These are phyloP conservation scores for Vitis cinerea DNA, from an alignment of 164 flowering plant species.

Conservation along the genomic window DNA sequence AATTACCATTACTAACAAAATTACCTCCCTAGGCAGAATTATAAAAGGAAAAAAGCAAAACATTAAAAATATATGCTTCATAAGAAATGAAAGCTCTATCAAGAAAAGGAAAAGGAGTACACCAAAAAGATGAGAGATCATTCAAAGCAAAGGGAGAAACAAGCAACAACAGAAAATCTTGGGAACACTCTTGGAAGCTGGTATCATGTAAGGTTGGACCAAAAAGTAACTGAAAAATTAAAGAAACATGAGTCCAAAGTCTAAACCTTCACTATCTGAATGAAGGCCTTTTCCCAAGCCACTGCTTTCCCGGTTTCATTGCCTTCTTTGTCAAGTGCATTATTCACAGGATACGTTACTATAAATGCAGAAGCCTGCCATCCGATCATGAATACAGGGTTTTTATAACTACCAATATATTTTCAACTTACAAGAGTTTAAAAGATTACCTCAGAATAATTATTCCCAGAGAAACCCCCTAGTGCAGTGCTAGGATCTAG, in stretches of 20 bases:
- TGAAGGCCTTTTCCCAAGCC: slow-evolving; percentile 97
- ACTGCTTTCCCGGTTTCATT: slow-evolving; percentile 69
- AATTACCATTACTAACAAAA: too few species aligned
- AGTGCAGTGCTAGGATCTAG: slow-evolving; percentile 91
- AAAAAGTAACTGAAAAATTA: background rate
- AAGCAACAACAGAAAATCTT: too few species aligned
- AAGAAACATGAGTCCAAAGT: background rate
- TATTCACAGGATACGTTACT: slow-evolving; percentile 89
- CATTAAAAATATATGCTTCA: too few species aligned
- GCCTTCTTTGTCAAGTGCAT: slow-evolving; percentile 57
- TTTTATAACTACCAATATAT: slow-evolving; percentile 7
- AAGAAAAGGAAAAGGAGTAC: too few species aligned
- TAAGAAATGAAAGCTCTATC: too few species aligned
- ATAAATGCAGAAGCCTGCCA: slow-evolving; percentile 95
- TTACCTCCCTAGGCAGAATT: too few species aligned
- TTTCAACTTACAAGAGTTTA: background rate
- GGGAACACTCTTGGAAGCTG: too few species aligned
- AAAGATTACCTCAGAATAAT: slow-evolving; percentile 70
- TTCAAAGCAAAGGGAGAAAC: too few species aligned
- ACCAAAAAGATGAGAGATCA: too few species aligned
- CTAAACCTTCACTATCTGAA: slow-evolving; percentile 74
- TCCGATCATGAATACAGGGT: slow-evolving; percentile 12
- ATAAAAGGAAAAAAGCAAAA: too few species aligned
- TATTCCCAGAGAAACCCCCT: slow-evolving; percentile 84
- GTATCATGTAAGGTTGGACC: too few species aligned